Evolutionary conservation across 2,329 filamentous ascomycete species (phyloP).

Genomic region (Paramyrothecium sp.): DNA sequence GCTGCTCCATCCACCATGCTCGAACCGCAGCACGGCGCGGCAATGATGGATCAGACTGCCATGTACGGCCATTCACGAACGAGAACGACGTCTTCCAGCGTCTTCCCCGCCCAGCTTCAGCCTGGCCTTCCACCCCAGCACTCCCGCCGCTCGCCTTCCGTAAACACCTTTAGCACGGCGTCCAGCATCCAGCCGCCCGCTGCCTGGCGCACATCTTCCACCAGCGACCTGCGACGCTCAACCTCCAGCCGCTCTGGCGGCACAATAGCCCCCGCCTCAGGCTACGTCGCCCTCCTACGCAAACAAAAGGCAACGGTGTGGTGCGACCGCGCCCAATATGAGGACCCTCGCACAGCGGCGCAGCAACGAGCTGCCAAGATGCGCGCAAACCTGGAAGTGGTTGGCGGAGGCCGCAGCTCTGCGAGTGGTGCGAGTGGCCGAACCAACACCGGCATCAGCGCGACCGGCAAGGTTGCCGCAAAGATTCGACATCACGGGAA

Average conservation of each 20-base stretch:
- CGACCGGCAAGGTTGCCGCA: slow-evolving; percentile 66
- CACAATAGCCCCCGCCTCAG: slow-evolving; percentile 54
- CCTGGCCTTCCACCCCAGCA: slow-evolving; percentile 31
- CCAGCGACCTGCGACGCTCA: slow-evolving; percentile 67
- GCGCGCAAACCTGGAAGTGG: slow-evolving; percentile 80
- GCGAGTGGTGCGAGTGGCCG: slow-evolving; percentile 36
- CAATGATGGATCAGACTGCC: slow-evolving; percentile 29
- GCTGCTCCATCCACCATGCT: slow-evolving; percentile 20
- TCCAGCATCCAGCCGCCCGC: slow-evolving; percentile 64
- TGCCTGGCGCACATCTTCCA: slow-evolving; percentile 55
- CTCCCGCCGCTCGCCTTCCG: slow-evolving; percentile 58
- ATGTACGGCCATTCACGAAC: slow-evolving; percentile 54
- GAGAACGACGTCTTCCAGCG: slow-evolving; percentile 56
- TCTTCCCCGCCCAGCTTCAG: slow-evolving; percentile 39
- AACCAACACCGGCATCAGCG: slow-evolving; percentile 61
- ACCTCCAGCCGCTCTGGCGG: slow-evolving; percentile 75
- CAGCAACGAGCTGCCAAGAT: slow-evolving; percentile 86
- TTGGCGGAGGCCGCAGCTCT: slow-evolving; percentile 50
- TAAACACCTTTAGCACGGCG: slow-evolving; percentile 68
- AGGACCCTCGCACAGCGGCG: slow-evolving; percentile 80
- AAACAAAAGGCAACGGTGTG: slow-evolving; percentile 98
- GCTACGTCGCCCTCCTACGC: slow-evolving; percentile 93
- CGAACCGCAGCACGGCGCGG: slow-evolving; percentile 28
- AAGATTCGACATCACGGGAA: slow-evolving; percentile 91
- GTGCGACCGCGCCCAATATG: slow-evolving; percentile 91